Evolutionary conservation across 768 basidiomycete species (phyloP).

Genomic region (Suillus subalutaceus): DNA sequence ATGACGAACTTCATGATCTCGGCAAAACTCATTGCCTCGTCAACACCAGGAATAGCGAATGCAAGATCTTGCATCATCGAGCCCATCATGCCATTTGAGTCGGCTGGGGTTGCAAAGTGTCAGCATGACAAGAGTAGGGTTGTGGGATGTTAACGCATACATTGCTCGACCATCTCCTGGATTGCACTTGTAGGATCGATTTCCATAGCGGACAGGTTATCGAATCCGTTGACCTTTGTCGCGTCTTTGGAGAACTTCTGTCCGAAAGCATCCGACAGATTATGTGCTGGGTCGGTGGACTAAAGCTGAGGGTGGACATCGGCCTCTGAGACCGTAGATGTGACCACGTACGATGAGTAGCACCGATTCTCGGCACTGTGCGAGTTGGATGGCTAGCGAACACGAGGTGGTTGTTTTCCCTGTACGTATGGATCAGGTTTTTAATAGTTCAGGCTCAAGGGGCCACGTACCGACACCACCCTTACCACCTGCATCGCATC

Average conservation of each 20-base stretch:
- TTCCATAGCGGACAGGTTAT: constrained; percentile 98
- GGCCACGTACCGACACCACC: constrained; percentile 87
- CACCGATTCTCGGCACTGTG: constrained; percentile 89
- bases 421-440: constrained; percentile 29
- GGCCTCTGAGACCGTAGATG: constrained; percentile 7
- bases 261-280: constrained; percentile 96
- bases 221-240: constrained; percentile 96
- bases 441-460: neutral
- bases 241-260: constrained; percentile 99
- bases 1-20: constrained; percentile 96
- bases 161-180: constrained; percentile 99
- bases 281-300: constrained; percentile 99
- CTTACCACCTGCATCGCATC: constrained; percentile 76
- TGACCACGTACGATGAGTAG: constrained; percentile 80
- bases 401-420: constrained; percentile 99
- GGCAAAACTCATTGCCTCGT: constrained; percentile 99
- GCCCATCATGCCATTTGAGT: constrained; percentile 94
- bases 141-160: constrained; percentile 46
- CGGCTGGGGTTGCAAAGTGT: constrained; percentile 50
- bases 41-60: constrained; percentile 98
- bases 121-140: constrained; percentile 8
- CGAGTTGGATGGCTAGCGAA: constrained; percentile 95
- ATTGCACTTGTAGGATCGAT: constrained; percentile 98
- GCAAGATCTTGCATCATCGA: constrained; percentile 99
- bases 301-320: constrained; percentile 30